A percentile compares a stretch with the other conserved stretches of the same genome.
Conservation (phyloP, 371 early-diverging fungal genomes). For the Actinomortierella wolfii region DNA sequence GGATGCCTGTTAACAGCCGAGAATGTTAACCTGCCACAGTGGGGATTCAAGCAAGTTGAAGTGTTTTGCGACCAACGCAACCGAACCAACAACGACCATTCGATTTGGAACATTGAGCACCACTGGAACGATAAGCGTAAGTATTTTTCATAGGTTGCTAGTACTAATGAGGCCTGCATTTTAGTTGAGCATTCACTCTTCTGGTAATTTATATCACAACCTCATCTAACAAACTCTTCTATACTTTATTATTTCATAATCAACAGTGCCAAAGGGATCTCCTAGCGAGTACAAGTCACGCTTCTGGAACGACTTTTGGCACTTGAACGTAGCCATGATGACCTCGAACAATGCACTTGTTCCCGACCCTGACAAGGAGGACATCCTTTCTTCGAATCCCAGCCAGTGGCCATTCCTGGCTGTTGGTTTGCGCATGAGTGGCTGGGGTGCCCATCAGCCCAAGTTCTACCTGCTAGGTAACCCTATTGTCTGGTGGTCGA, state of each 20-base stretch:
- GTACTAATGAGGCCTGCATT: too few species aligned
- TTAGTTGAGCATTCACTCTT: too few species aligned
- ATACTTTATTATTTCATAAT: slow-evolving; percentile 3
- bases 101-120: slow-evolving; percentile 98
- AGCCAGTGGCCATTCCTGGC: slow-evolving; percentile 94
- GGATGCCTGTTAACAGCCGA: slow-evolving; percentile 88
- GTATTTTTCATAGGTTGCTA: too few species aligned
- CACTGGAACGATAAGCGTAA: slow-evolving; percentile 73
- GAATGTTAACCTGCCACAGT: slow-evolving; percentile 88
- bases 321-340: slow-evolving; percentile 98
- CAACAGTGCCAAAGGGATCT: slow-evolving; percentile 70
- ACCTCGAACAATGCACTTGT: slow-evolving; percentile 96
- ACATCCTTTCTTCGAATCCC: slow-evolving; percentile 87
- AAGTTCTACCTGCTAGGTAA: slow-evolving; percentile 98
- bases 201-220: too few species aligned
- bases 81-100: slow-evolving; percentile 57
- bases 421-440: slow-evolving; percentile 96
- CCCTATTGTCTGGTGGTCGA: slow-evolving; percentile 95
- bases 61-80: slow-evolving; percentile 85
- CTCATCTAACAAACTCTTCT: too few species aligned
- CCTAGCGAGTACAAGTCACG: slow-evolving; percentile 60
- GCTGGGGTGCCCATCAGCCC: slow-evolving; percentile 89
- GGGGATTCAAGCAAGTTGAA: slow-evolving; percentile 99
- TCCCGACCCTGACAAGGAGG: slow-evolving; percentile 97
- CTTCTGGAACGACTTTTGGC: slow-evolving; percentile 90